Evolutionary conservation across 495 filamentous ascomycete species (phyloP), one percentile per base, ranked within the genome.

Genomic region (Peziza echinospora): DNA sequence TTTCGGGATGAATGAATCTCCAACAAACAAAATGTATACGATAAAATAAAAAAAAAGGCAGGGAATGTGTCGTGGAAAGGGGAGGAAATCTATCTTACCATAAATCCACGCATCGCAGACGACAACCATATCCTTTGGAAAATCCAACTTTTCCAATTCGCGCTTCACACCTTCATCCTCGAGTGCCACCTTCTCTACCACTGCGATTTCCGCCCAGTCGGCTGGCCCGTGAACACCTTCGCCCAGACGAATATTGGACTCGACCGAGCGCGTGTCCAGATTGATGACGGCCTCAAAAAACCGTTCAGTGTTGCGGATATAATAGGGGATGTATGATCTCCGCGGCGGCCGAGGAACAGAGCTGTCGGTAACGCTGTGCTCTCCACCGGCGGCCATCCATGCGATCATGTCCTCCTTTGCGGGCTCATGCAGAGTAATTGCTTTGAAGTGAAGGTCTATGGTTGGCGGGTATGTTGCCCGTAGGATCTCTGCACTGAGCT

Each of bases 31-130:
- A n/a, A n/a, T n/a, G n/a, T n/a, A n/a, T n/a, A n/a, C n/a, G n/a
- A n/a, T n/a, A n/a, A n/a, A n/a, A n/a, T n/a, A n/a, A n/a, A n/a
- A n/a, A n/a, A n/a, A n/a, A n/a, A n/a, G n/a, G n/a, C n/a, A n/a
- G n/a, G n/a, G n/a, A n/a, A n/a, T n/a, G n/a, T n/a, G n/a, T n/a
- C n/a, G n/a, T n/a, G n/a, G n/a, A n/a, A n/a, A n/a, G n/a, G n/a
- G n/a, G n/a, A n/a, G n/a, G n/a, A n/a, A n/a, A n/a, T n/a, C n/a
- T n/a, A n/a, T n/a, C n/a, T n/a, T 62, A 74, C 77, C 78, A 52
- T 80, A 83, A 45, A 77, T 76, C 78, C 78, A 83, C 4, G 78
- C 77, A 52, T 83, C 78, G 22, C 66, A 60, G 13, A 81, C 65
- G 4, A 82, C 58, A 2, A 67, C 65, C 0, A 70, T 69, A 11